Conservation (phyloP, 192 early-diverging fungal species). For the Backusella circina region DNA sequence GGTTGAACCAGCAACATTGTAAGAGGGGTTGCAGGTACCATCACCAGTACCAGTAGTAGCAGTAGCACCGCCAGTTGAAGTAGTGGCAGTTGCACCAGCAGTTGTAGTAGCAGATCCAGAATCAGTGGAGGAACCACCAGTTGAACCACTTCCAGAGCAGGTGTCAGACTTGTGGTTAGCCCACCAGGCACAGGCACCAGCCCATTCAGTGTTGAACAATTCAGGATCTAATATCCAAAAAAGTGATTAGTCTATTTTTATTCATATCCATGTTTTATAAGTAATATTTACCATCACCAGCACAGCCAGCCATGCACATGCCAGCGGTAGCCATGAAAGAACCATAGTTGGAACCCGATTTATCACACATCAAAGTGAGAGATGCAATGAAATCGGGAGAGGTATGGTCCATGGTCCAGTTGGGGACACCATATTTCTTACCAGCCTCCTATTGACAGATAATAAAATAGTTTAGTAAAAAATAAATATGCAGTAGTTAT, state of each 20-base stretch:
- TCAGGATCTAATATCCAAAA: no score
- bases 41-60: not conserved
- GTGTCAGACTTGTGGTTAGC: not conserved
- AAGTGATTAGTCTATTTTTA: no score
- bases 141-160: not conserved
- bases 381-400: not conserved
- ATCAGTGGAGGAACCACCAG: not conserved
- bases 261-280: no score
- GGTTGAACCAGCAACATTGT: not conserved
- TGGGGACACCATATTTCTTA: not conserved
- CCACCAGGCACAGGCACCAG: conserved; percentile 1
- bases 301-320: not conserved
- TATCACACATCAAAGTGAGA: not conserved
- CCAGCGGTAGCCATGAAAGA: not conserved
- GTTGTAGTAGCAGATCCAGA: not conserved
- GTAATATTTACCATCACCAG: not conserved
- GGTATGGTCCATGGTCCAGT: not conserved
- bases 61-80: not conserved
- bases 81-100: not conserved
- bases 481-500: not conserved
- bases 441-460: not conserved
- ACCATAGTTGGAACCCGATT: not conserved
- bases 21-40: not conserved
- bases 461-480: not conserved
- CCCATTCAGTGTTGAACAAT: not conserved